Conservation (phyloP, 768 basidiomycete genomes). For the Xerocomellus chrysenteron region DNA sequence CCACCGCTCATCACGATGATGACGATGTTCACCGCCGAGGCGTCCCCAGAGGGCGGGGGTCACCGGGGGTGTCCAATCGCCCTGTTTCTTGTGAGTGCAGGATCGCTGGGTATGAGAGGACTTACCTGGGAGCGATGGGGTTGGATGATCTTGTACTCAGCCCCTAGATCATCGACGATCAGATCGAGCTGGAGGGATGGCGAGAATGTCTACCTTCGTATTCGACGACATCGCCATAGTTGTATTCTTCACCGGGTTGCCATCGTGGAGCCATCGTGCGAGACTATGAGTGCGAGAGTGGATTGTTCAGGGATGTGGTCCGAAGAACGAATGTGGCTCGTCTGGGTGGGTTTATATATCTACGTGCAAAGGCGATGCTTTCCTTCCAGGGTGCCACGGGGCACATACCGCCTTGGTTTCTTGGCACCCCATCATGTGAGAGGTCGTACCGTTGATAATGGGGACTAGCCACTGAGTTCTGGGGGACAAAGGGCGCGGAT, state of each 20-base stretch:
- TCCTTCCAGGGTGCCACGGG: constrained; percentile 18
- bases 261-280: constrained; percentile 46
- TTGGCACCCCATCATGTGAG: neutral
- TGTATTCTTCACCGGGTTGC: constrained; percentile 65
- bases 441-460: no score
- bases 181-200: neutral
- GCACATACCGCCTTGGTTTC: constrained; percentile 1
- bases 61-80: constrained; percentile 63
- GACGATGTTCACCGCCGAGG: constrained; percentile 27
- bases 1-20: constrained; percentile 18
- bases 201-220: constrained; percentile 48
- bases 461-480: neutral
- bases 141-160: constrained; percentile 68
- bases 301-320: constrained; percentile 7
- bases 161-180: constrained; percentile 32
- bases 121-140: constrained; percentile 66
- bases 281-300: neutral
- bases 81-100: constrained; percentile 34
- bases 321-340: neutral
- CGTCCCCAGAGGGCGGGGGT: constrained; percentile 72
- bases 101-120: neutral
- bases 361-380: neutral
- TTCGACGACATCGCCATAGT: constrained; percentile 50
- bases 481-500: constrained; percentile 1
- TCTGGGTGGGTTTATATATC: constrained; percentile 21